These are phyloP conservation scores for Coemansia sp. DNA, from an alignment of 192 early-diverging fungal genomes.

Conservation along the genomic window DNA sequence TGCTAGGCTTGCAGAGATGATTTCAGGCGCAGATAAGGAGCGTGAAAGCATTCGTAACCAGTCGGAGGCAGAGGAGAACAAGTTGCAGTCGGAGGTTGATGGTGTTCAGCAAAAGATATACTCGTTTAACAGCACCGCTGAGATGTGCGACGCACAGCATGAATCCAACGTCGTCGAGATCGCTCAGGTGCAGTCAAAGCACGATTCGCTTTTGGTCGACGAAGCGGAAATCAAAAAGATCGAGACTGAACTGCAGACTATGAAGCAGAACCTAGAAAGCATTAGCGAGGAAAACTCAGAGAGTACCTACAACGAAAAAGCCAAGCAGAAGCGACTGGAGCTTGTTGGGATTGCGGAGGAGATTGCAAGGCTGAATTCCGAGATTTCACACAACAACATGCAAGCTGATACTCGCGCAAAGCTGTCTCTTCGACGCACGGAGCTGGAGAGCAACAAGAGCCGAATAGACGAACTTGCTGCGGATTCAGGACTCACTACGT, in stretches of 20 bases:
- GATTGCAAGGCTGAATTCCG: conserved; percentile 47
- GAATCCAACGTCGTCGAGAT: conserved; percentile 24
- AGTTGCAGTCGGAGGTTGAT: conserved; percentile 35
- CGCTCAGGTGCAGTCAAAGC: conserved; percentile 17
- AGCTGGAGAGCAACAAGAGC: conserved; percentile 40
- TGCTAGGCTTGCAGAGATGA: conserved; percentile 22
- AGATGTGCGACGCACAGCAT: conserved; percentile 23
- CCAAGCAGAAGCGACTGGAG: conserved; percentile 45
- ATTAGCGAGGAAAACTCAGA: conserved; percentile 15
- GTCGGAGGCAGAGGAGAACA: conserved; percentile 17
- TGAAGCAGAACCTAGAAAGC: conserved; percentile 34
- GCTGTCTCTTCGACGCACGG: conserved; percentile 58
- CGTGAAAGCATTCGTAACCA: conserved; percentile 25
- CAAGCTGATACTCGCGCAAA: conserved; percentile 65
- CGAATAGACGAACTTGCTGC: conserved; percentile 8
- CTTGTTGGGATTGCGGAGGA: conserved; percentile 52
- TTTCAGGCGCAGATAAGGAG: conserved; percentile 54
- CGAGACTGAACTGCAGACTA: conserved; percentile 26
- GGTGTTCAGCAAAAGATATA: conserved; percentile 36
- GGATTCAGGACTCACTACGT: conserved; percentile 14
- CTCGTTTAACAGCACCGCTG: conserved; percentile 19
- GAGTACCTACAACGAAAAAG: conserved; percentile 16
- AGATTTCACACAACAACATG: conserved; percentile 61
- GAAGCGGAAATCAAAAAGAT: conserved; percentile 3
- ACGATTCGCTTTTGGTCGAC: conserved; percentile 24